These are phyloP conservation scores for Chloris gayana DNA, from an alignment of 176 grass and related monocot genomes.

Conservation along the genomic window DNA sequence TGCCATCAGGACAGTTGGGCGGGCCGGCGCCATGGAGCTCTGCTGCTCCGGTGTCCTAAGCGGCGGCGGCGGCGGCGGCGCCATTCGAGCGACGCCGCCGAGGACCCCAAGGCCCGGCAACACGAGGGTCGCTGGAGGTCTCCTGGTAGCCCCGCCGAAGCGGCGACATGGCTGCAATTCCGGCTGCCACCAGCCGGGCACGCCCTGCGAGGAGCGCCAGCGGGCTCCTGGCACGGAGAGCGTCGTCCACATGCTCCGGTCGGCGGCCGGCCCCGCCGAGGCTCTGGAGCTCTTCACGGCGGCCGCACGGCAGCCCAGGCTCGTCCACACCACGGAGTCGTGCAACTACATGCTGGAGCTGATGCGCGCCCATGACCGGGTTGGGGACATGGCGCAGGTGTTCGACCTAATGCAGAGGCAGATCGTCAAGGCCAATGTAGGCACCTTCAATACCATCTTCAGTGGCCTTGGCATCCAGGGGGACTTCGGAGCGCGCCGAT, in stretches of 20 bases:
- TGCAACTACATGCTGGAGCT: constrained; percentile 96
- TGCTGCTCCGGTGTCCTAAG: constrained; percentile 52
- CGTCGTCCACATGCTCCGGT: constrained; percentile 60
- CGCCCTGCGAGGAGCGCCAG: constrained; percentile 4
- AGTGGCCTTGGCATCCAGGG: constrained; percentile 48
- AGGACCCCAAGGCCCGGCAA: constrained; percentile 35
- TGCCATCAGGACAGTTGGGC: neutral
- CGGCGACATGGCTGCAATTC: constrained; percentile 14
- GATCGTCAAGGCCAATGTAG: constrained; percentile 62
- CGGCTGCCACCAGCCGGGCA: constrained; percentile 13
- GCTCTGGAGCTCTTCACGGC: constrained; percentile 67
- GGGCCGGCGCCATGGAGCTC: constrained; percentile 41
- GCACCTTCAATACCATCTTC: constrained; percentile 75
- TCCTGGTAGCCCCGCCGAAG: constrained; percentile 14
- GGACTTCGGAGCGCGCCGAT: constrained; percentile 68
- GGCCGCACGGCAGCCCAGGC: constrained; percentile 48
- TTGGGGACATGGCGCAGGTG: constrained; percentile 77
- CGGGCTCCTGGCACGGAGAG: constrained; percentile 31
- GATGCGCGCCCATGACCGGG: constrained; percentile 59
- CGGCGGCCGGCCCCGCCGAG: constrained; percentile 49
- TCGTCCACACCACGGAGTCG: constrained; percentile 78
- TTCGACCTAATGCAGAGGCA: constrained; percentile 96
- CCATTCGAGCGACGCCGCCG: constrained; percentile 21
- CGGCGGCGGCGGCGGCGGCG: constrained; percentile 20
- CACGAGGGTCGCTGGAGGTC: constrained; percentile 11